Conservation (phyloP, 2,329 filamentous ascomycete genomes). For the Septoria petroselini region DNA sequence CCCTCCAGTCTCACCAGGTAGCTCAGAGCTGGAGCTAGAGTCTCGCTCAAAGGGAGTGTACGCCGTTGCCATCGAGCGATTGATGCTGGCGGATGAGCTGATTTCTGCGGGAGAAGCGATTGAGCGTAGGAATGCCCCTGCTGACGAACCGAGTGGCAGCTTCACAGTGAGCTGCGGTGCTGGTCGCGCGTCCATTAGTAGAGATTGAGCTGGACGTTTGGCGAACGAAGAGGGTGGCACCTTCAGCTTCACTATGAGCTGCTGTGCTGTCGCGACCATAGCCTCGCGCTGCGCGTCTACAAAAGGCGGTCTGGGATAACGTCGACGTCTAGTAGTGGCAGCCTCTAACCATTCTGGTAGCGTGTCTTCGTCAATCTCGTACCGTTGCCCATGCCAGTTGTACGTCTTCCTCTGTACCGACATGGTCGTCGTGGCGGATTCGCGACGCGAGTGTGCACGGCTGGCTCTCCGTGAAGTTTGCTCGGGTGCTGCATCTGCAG, state of each 20-base stretch:
- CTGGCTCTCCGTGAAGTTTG: background rate
- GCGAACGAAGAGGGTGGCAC: no score
- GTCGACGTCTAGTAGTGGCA: background rate
- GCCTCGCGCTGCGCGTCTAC: background rate
- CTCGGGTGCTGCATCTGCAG: background rate
- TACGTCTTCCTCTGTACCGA: background rate
- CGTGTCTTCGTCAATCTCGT: constrained; percentile 7
- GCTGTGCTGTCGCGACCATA: background rate
- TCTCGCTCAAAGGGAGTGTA: background rate
- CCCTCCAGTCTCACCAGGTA: no score
- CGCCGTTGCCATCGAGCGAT: background rate
- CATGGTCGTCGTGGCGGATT: background rate
- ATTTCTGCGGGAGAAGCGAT: background rate
- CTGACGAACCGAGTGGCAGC: background rate
- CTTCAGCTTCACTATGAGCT: no score
- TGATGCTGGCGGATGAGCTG: background rate
- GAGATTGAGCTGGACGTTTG: no score
- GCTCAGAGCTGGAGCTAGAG: background rate
- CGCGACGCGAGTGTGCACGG: background rate
- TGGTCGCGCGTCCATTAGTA: background rate
- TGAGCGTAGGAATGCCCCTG: background rate
- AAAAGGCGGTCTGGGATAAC: background rate
- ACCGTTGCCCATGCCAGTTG: constrained; percentile 5
- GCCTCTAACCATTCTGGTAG: constrained; percentile 8
- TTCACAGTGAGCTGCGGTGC: background rate